Base-by-base conservation (phyloP, 2,329 filamentous ascomycete genomes). In the Parafenestella ontariensis region DNA sequence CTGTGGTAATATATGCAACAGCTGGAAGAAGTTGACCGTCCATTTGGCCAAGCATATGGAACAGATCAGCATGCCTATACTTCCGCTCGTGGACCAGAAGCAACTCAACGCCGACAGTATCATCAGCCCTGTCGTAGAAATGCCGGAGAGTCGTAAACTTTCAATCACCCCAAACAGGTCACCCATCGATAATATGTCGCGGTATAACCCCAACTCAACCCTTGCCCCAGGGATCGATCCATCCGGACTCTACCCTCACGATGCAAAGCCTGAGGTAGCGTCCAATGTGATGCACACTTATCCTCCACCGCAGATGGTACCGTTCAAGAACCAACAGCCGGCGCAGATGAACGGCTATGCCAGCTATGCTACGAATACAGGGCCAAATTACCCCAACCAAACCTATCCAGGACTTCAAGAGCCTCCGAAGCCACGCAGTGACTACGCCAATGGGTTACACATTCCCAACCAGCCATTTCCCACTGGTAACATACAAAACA, bases 1-100 rank as follows among this genome's bases (percentile, higher is more conserved):
- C 79, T 96, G 93, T 69, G 89, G 89, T 56, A 92, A 89, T 74
- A 81, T 85, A 11, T 93, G 92, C 74, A 86, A 85, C 29, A 91
- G 87, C 34, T 96, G 92, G 92, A 96, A 96, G 82, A 96, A 96
- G 77, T 79, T 96, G 56, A 96, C 91, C 0, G 91, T 95, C n/a
- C 93, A 96, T 76, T 78, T 96, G 71, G 92, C 92, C 45, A 94
- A 94, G 75, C 93, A 97, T 73, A 95, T 97, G 92, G 92, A 96
- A 75, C 87, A 92, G 62, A 90, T 96, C 69, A 91, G 90, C 66
- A 84, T 96, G 69, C 92, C 93, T 0, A 85, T 96, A 28, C 80
- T 96, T 11, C 64, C 70, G 6, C 65, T 78, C 24, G 73, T 78
- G 2, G 72, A 77, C 31, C 69, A 76, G 45, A 77, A 76, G 52